These are phyloP conservation scores for Rusavskia elegans DNA, from an alignment of 495 filamentous ascomycete genomes.

Conservation along the genomic window DNA sequence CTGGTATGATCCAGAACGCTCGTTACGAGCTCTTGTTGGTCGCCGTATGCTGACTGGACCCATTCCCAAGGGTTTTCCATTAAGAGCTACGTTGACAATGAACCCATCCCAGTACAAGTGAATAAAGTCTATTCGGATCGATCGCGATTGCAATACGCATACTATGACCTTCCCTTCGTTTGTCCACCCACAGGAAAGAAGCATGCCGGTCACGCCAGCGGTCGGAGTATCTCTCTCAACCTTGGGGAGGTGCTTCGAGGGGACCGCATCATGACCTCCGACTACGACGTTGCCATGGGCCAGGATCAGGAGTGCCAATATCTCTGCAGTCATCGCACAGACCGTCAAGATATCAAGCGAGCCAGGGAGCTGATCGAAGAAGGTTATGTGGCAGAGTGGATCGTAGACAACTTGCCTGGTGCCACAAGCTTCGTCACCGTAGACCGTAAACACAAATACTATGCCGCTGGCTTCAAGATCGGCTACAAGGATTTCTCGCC, in stretches of 20 bases:
- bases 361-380: constrained; percentile 61
- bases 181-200: constrained; percentile 62
- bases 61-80: constrained; percentile 47
- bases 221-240: constrained; percentile 71
- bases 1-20: constrained; percentile 36
- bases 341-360: constrained; percentile 48
- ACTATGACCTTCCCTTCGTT: constrained; percentile 84
- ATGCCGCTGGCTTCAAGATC: constrained; percentile 89
- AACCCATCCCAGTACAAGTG: constrained; percentile 74
- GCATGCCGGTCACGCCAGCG: constrained; percentile 58
- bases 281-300: constrained; percentile 72
- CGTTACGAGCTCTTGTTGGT: neutral
- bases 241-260: constrained; percentile 87
- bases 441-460: constrained; percentile 79
- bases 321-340: constrained; percentile 55
- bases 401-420: constrained; percentile 86
- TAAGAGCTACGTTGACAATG: constrained; percentile 63
- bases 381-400: constrained; percentile 89
- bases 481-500: constrained; percentile 58
- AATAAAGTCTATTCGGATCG: constrained; percentile 94
- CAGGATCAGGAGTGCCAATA: constrained; percentile 61
- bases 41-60: constrained; percentile 9
- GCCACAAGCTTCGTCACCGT: constrained; percentile 87
- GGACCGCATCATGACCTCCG: constrained; percentile 77
- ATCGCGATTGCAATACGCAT: constrained; percentile 85